These are phyloP conservation scores for Penicillium hesseltinei DNA, from an alignment of 2,329 filamentous ascomycete species.

Conservation along the genomic window DNA sequence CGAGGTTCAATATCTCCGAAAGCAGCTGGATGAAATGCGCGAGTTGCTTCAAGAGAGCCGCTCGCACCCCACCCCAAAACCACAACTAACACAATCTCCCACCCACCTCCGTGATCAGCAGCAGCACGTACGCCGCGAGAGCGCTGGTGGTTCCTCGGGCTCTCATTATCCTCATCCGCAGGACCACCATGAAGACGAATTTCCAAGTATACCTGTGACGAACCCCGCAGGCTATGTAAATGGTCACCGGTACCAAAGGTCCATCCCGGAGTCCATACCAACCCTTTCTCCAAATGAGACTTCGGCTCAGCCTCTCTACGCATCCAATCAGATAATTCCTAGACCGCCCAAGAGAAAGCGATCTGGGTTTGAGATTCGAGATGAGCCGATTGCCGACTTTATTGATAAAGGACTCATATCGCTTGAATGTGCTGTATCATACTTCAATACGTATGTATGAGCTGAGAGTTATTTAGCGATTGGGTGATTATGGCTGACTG, in stretches of 20 bases:
- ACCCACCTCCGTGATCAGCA: slow-evolving; percentile 1
- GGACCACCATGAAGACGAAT: neutral
- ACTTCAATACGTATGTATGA: slow-evolving; percentile 32
- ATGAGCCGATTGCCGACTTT: slow-evolving; percentile 37
- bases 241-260: slow-evolving; percentile 2
- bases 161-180: slow-evolving; percentile 3
- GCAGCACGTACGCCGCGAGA: neutral
- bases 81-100: slow-evolving; percentile 7
- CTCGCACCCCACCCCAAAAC: neutral
- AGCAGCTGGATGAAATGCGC: slow-evolving; percentile 29
- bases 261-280: slow-evolving; percentile 2
- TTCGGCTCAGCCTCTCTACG: slow-evolving; percentile 6
- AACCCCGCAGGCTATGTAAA: neutral
- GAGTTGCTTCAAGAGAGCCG: slow-evolving; percentile 17
- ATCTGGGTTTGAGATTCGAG: slow-evolving; percentile 35
- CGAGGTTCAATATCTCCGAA: slow-evolving; percentile 30
- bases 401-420: slow-evolving; percentile 36
- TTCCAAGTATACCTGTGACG: neutral
- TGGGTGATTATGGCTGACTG: neutral
- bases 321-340: neutral
- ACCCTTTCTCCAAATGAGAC: slow-evolving; percentile 12
- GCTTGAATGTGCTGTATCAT: slow-evolving; percentile 32
- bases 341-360: slow-evolving; percentile 28
- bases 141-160: slow-evolving; percentile 6
- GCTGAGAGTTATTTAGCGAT: neutral